A percentile compares a stretch with the other conserved stretches of the same genome.
Evolutionary conservation across 345 rosid species (phyloP).

Genomic region (Kernera saxatilis): DNA sequence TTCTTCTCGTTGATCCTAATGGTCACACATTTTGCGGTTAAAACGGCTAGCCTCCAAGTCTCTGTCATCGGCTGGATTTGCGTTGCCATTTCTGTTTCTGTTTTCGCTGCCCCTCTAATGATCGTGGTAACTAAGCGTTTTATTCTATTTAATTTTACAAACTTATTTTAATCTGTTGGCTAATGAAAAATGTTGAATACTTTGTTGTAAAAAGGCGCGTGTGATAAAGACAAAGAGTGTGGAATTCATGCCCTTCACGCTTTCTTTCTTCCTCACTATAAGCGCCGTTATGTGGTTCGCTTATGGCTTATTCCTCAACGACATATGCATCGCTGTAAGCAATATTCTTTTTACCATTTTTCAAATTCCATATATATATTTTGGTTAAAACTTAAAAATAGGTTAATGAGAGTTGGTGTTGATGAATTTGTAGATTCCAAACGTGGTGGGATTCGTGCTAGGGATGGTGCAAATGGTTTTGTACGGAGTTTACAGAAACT

Average conservation of each 20-base stretch:
- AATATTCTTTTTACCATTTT: background rate
- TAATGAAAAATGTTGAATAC: background rate
- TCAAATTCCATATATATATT: background rate
- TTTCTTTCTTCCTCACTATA: constrained; percentile 77
- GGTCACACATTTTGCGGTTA: constrained; percentile 36
- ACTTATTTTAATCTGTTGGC: background rate
- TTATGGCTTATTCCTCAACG: constrained; percentile 57
- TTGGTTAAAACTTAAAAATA: background rate
- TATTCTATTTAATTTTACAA: background rate
- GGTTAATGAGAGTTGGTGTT: background rate
- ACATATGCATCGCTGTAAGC: constrained; percentile 76
- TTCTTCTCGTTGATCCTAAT: constrained; percentile 44
- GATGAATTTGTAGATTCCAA: constrained; percentile 51
- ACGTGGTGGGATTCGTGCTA: constrained; percentile 59
- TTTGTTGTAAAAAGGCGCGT: constrained; percentile 39
- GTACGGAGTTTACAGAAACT: constrained; percentile 48
- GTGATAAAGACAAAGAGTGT: constrained; percentile 79
- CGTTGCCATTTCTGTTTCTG: constrained; percentile 55
- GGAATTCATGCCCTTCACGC: constrained; percentile 83
- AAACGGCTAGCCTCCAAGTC: background rate
- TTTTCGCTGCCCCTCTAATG: constrained; percentile 80
- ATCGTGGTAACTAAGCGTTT: constrained; percentile 39
- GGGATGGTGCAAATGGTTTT: constrained; percentile 73
- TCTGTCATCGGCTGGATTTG: constrained; percentile 84
- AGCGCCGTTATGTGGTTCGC: constrained; percentile 80